Conservation (phyloP, 2,329 filamentous ascomycete genomes). For the Nigrograna mackinnonii region DNA sequence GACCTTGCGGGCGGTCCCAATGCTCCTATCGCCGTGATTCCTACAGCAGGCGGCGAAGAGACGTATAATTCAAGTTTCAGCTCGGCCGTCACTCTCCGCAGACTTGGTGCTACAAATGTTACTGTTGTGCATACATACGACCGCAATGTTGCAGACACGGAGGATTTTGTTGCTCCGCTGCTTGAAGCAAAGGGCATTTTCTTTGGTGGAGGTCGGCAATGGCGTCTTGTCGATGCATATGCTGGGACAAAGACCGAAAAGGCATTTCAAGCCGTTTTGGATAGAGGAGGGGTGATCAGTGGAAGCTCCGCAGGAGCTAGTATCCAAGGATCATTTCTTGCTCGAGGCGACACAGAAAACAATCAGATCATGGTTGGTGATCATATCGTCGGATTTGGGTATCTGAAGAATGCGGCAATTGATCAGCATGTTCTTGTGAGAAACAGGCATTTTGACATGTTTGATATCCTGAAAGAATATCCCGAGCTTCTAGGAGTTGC, state of each 20-base stretch:
- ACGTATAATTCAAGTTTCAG: constrained; percentile 22
- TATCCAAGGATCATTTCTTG: too few relatives aligned
- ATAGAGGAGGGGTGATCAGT: constrained; percentile 22
- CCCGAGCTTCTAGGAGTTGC: too few relatives aligned
- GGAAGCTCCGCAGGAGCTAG: too few relatives aligned
- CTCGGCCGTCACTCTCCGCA: constrained; percentile 17
- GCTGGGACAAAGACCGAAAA: constrained; percentile 24
- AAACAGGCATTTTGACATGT: too few relatives aligned
- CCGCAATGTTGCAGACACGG: constrained; percentile 21
- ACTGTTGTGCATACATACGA: constrained; percentile 29
- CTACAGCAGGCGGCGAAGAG: constrained; percentile 25
- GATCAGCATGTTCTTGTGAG: too few relatives aligned
- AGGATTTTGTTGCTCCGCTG: constrained; percentile 22
- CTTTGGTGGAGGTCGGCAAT: constrained; percentile 26
- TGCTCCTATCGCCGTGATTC: constrained; percentile 24
- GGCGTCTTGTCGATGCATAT: constrained; percentile 28
- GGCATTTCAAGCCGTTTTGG: constrained; percentile 21
- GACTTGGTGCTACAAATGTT: constrained; percentile 23
- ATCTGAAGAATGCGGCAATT: too few relatives aligned
- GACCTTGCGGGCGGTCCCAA: constrained; percentile 23
- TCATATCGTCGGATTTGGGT: too few relatives aligned
- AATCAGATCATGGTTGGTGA: too few relatives aligned
- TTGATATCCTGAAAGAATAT: too few relatives aligned
- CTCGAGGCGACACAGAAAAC: too few relatives aligned
- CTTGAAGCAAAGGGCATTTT: constrained; percentile 22